Percentiles rank a stretch among this genome's conserved stretches.
phyloP scores from a whole-genome alignment of 805 yeast genomes.

The Yamadazyma phyllophila region DNA sequence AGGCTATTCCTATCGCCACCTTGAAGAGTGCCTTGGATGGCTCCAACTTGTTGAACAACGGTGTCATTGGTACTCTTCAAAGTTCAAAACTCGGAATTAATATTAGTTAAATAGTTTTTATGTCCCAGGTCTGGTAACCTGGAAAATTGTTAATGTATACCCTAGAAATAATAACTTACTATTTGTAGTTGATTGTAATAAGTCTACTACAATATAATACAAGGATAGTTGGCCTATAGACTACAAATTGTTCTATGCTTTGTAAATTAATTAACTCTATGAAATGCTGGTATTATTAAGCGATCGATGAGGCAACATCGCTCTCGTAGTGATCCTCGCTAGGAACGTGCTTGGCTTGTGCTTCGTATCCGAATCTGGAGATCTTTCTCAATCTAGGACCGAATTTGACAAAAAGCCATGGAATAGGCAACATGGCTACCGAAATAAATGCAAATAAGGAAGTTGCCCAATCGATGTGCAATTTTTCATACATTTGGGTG shows the following conservation, averaged over 20 bases:
- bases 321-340: background rate
- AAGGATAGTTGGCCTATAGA: no score
- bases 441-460: slow-evolving; percentile 65
- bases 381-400: slow-evolving; percentile 56
- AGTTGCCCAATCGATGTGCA: slow-evolving; percentile 79
- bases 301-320: background rate
- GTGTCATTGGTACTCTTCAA: slow-evolving; percentile 14
- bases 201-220: no score
- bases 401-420: slow-evolving; percentile 61
- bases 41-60: slow-evolving; percentile 18
- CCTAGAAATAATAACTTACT: background rate
- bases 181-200: no score
- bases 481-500: slow-evolving; percentile 72
- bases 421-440: slow-evolving; percentile 69
- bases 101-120: slow-evolving; percentile 6
- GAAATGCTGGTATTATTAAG: background rate
- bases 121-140: background rate
- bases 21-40: slow-evolving; percentile 16
- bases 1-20: slow-evolving; percentile 18
- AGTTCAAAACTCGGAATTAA: slow-evolving; percentile 18
- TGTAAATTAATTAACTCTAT: background rate
- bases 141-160: slow-evolving; percentile 1
- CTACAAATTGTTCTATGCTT: background rate
- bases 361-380: slow-evolving; percentile 58
- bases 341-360: background rate